phyloP scores from a whole-genome alignment of 2,329 filamentous ascomycete genomes.

The Fusarium chlamydosporum region DNA sequence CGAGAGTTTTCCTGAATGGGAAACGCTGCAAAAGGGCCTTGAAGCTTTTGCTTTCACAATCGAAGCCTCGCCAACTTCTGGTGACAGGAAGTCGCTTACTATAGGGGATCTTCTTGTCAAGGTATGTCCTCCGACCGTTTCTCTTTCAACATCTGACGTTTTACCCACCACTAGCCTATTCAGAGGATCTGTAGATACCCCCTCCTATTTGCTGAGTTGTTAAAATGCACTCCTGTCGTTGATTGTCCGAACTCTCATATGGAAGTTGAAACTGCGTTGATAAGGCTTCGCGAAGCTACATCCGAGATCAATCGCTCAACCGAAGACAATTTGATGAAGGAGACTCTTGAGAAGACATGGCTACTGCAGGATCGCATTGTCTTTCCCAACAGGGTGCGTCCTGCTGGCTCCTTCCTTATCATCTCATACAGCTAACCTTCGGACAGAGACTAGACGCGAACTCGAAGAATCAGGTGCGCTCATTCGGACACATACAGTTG shows the following conservation, averaged over 20 bases:
- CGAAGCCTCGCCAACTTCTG: conserved; percentile 72
- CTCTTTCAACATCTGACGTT: conserved; percentile 10
- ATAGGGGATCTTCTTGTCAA: conserved; percentile 92
- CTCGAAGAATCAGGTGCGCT: conserved; percentile 77
- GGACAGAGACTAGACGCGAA: conserved; percentile 64
- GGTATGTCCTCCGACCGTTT: conserved; percentile 61
- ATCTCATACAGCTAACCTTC: not conserved
- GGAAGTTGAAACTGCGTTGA: conserved; percentile 80
- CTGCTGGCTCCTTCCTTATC: not conserved
- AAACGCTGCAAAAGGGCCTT: conserved; percentile 85
- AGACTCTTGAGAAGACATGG: conserved; percentile 84
- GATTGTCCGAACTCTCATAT: conserved; percentile 89
- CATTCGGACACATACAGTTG: conserved; percentile 83
- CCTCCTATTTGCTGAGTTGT: conserved; percentile 84
- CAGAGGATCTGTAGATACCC: conserved; percentile 94
- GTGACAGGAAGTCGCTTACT: conserved; percentile 81
- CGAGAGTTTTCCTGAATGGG: conserved; percentile 79
- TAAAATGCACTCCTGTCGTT: conserved; percentile 84
- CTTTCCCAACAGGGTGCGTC: conserved; percentile 78
- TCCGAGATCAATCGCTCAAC: conserved; percentile 88
- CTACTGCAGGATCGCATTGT: conserved; percentile 84
- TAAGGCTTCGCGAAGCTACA: conserved; percentile 80
- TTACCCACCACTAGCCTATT: conserved; percentile 74
- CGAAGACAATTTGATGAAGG: conserved; percentile 78
- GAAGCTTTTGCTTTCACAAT: conserved; percentile 85